Base-by-base conservation (phyloP, 2,329 filamentous ascomycete species). In the Dryadomyces quercus-mongolicae region DNA sequence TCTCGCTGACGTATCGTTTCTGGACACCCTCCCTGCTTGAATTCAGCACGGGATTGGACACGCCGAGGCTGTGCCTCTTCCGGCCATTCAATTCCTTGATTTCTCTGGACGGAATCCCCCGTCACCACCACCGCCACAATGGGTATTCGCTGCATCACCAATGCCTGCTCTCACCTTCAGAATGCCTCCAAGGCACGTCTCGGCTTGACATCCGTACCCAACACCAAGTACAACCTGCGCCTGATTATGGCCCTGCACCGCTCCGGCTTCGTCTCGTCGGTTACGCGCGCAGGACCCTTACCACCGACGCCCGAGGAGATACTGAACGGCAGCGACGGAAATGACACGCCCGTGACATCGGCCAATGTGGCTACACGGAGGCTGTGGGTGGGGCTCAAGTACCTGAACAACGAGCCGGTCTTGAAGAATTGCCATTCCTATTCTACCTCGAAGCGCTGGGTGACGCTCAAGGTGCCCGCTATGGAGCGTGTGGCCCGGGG, bases 321-420 rank as follows among this genome's bases (percentile, higher is more conserved):
- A 68, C 73, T 12, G 59, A 56, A 43, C 36, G 21, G 0, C 53
- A 54, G n/a, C n/a, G n/a, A n/a, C n/a, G n/a, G n/a, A 48, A 58
- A 66, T 58, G 68, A 77, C 25, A 78, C 79, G 58, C 74, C 73
- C 15, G 75, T 88, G 55, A 89, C 84, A 49, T 73, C 75, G 58
- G 74, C 73, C 62, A 95, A 94, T 69, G 80, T 89, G 42, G 79
- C 89, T 5, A 77, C 74, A 43, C 78, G 88, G 65, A 77, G 91
- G 57, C 72, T 96, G 60, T 96, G 91, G 91, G 70, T 96, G 13
- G 89, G 89, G 1, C 73, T 95, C 63, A 95, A 95, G 73, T 95
- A 95, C 77, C 88, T 81, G 80, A 82, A 90, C 61, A 86, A 86
- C 65, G 76, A 84, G 68, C 88, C 91, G 6, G 89, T 95, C 21